Percentiles rank a stretch among this genome's conserved stretches.
Conservation (phyloP, 306 rosid species). For the Cyamopsis tetragonoloba region DNA sequence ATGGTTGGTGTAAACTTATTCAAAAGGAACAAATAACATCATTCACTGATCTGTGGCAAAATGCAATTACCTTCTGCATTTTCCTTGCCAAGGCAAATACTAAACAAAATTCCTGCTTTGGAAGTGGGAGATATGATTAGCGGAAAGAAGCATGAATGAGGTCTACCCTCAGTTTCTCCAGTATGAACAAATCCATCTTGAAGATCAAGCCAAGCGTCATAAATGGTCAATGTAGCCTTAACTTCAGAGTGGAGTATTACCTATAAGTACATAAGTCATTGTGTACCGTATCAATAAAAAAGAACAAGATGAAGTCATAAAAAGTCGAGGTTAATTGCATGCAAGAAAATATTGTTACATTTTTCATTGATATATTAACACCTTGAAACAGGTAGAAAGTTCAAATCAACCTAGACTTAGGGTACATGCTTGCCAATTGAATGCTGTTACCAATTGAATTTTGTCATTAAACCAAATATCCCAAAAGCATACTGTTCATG, state of each 20-base stretch:
- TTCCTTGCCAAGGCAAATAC: slow-evolving; percentile 69
- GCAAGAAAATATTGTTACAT: neutral
- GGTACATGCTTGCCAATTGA: too few species aligned
- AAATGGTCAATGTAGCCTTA: slow-evolving; percentile 74
- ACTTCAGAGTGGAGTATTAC: slow-evolving; percentile 92
- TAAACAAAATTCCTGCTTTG: slow-evolving; percentile 84
- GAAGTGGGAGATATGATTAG: slow-evolving; percentile 79
- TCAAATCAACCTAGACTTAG: slow-evolving; percentile 8
- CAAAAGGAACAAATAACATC: slow-evolving; percentile 21
- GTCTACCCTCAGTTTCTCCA: slow-evolving; percentile 61
- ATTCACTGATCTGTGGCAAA: slow-evolving; percentile 11
- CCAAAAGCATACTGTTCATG: neutral
- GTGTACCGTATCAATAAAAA: slow-evolving; percentile 22
- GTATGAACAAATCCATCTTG: slow-evolving; percentile 94
- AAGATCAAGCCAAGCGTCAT: slow-evolving; percentile 97
- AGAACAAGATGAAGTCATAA: slow-evolving; percentile 10
- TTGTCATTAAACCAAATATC: neutral
- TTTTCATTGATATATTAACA: neutral
- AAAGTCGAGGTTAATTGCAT: slow-evolving; percentile 6
- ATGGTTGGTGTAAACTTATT: slow-evolving; percentile 5
- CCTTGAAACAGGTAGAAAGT: slow-evolving; percentile 10
- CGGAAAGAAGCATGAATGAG: slow-evolving; percentile 76
- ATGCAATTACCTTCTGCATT: slow-evolving; percentile 56
- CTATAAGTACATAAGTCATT: slow-evolving; percentile 46
- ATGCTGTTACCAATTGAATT: slow-evolving; percentile 15